Conservation (phyloP, 805 yeast genomes). For the Wickerhamomyces bisporus region DNA sequence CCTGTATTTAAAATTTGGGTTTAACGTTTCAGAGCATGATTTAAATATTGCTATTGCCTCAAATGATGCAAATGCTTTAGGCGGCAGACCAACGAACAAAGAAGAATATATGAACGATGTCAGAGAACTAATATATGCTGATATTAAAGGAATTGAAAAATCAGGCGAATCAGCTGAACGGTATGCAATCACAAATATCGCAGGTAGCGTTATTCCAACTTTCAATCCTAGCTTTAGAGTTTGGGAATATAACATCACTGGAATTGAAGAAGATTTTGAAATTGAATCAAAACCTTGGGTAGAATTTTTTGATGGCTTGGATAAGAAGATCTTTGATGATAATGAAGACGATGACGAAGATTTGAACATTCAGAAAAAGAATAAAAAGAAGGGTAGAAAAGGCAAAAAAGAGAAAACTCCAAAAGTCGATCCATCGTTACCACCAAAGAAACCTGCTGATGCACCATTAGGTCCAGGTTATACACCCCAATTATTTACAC, state of each 20-base stretch:
- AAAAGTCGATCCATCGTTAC: constrained; percentile 48
- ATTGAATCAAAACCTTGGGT: constrained; percentile 48
- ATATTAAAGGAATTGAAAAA: constrained; percentile 19
- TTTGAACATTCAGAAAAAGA: constrained; percentile 8
- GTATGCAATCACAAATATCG: constrained; percentile 64
- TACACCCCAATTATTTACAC: constrained; percentile 64
- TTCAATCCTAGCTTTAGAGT: constrained; percentile 79
- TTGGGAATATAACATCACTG: constrained; percentile 80
- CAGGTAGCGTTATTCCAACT: constrained; percentile 77
- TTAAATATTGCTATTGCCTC: constrained; percentile 28
- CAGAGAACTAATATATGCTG: constrained; percentile 48
- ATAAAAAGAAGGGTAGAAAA: constrained; percentile 16
- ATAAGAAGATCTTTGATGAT: constrained; percentile 27
- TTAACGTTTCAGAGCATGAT: constrained; percentile 16
- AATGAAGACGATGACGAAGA: constrained; percentile 25
- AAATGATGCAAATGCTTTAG: constrained; percentile 36
- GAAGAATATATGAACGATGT: constrained; percentile 56
- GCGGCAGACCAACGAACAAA: constrained; percentile 67
- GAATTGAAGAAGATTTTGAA: constrained; percentile 26
- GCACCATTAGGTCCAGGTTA: constrained; percentile 72
- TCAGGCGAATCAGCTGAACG: constrained; percentile 44
- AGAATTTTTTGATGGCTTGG: constrained; percentile 46
- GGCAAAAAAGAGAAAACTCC: constrained; percentile 22
- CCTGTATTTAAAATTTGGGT: constrained; percentile 14
- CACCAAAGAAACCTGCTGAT: constrained; percentile 54